These are phyloP conservation scores for Biscogniauxia mediterranea DNA, from an alignment of 2,329 filamentous ascomycete species.

Conservation along the genomic window DNA sequence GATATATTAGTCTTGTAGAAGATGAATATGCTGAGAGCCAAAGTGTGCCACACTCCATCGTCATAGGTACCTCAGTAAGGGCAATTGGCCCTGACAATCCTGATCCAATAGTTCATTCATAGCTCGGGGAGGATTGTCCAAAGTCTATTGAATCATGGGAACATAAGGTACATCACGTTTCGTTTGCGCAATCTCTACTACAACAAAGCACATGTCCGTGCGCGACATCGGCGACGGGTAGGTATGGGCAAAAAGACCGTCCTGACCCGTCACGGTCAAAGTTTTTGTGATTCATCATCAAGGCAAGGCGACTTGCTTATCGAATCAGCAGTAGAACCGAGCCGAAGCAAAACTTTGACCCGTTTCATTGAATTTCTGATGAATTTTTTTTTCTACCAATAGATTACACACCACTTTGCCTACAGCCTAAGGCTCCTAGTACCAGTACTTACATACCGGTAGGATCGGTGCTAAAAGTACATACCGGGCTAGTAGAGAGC, in stretches of 20 bases:
- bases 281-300: neutral
- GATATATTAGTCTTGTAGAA: neutral
- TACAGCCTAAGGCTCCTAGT: too few species aligned
- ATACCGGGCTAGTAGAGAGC: too few species aligned
- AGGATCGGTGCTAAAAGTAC: too few species aligned
- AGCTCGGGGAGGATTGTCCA: neutral
- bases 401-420: too few species aligned
- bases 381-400: too few species aligned
- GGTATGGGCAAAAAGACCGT: neutral
- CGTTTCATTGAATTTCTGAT: too few species aligned
- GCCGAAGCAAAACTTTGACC: neutral
- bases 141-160: neutral
- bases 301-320: neutral
- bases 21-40: too few species aligned
- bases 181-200: neutral
- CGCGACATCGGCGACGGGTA: neutral
- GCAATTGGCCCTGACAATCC: neutral
- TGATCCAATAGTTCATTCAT: neutral
- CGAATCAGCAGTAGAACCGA: neutral
- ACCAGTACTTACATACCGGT: too few species aligned
- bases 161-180: neutral
- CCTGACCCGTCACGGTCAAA: neutral
- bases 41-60: neutral
- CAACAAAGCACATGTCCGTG: neutral
- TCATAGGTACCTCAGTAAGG: neutral